These are phyloP conservation scores for Tubosaeta sp. DNA, from an alignment of 768 basidiomycete genomes.

Conservation along the genomic window DNA sequence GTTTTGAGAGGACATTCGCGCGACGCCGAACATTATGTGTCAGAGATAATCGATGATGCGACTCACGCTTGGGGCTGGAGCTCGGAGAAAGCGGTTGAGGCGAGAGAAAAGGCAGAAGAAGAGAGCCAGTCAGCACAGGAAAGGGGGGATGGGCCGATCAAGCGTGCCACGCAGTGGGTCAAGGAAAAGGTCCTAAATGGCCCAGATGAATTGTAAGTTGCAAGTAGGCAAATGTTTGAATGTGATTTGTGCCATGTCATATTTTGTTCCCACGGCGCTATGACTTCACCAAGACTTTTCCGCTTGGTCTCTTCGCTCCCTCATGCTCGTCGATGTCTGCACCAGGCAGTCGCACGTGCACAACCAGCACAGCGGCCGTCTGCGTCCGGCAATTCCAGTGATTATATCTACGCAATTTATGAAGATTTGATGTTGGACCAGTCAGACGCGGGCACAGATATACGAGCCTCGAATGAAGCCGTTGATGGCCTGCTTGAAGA, in stretches of 20 bases:
- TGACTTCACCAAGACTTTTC: conserved; percentile 2
- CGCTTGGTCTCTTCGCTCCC: conserved; percentile 1
- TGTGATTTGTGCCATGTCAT: background rate
- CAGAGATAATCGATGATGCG: conserved; percentile 30
- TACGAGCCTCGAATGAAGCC: conserved; percentile 38
- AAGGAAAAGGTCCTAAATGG: conserved; percentile 24
- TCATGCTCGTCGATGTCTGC: conserved; percentile 12
- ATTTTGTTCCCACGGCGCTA: background rate
- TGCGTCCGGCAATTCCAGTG: conserved; percentile 17
- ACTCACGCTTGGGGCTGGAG: conserved; percentile 13
- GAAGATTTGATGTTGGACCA: conserved; percentile 36
- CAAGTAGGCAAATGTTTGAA: background rate
- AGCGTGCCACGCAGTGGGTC: conserved; percentile 9
- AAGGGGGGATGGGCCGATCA: conserved; percentile 13
- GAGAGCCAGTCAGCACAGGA: conserved; percentile 22
- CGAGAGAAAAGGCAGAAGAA: conserved; percentile 23
- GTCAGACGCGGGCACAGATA: conserved; percentile 2
- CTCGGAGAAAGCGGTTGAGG: conserved; percentile 24
- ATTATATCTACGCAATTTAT: conserved; percentile 31
- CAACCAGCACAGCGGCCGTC: background rate
- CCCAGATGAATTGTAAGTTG: conserved; percentile 27
- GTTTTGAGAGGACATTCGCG: conserved; percentile 39
- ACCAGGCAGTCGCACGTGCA: conserved; percentile 14
- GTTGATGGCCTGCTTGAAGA: conserved; percentile 46
- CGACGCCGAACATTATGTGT: conserved; percentile 19